These are phyloP conservation scores for Botrytis fabae DNA, from an alignment of 2,329 filamentous ascomycete species.

Conservation along the genomic window DNA sequence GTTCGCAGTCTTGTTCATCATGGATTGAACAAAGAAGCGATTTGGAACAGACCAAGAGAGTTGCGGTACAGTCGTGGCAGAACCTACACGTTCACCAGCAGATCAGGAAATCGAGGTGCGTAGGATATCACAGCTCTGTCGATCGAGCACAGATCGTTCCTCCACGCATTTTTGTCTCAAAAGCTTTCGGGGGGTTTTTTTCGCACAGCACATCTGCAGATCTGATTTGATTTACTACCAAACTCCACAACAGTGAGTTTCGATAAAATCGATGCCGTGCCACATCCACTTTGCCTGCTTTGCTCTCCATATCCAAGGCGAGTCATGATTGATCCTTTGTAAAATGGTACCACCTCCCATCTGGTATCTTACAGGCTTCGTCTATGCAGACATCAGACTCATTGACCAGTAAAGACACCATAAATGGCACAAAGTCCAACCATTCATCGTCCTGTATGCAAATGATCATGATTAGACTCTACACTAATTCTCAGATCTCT, in stretches of 20 bases:
- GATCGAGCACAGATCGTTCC: not conserved
- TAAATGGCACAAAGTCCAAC: not conserved
- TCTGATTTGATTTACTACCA: not conserved
- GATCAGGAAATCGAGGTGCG: not conserved
- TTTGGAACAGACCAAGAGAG: not conserved
- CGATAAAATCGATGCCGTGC: not conserved
- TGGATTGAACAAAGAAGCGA: not conserved
- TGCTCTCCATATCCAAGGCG: not conserved
- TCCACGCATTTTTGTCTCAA: not conserved
- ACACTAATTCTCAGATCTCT: not conserved
- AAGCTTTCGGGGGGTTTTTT: not conserved
- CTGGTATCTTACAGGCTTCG: not conserved
- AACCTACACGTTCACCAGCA: not conserved
- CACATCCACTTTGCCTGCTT: not conserved
- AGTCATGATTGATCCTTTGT: not conserved
- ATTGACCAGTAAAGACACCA: not conserved
- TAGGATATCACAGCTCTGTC: not conserved
- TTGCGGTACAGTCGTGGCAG: not conserved
- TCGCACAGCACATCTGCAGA: not conserved
- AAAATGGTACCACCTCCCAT: not conserved
- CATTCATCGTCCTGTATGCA: not conserved
- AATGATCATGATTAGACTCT: not conserved
- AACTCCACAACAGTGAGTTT: not conserved
- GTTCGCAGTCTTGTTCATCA: not conserved
- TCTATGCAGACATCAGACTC: not conserved